These are phyloP conservation scores for Leishmania tarentolae DNA, from an alignment of 208 protist species.

Conservation along the genomic window DNA sequence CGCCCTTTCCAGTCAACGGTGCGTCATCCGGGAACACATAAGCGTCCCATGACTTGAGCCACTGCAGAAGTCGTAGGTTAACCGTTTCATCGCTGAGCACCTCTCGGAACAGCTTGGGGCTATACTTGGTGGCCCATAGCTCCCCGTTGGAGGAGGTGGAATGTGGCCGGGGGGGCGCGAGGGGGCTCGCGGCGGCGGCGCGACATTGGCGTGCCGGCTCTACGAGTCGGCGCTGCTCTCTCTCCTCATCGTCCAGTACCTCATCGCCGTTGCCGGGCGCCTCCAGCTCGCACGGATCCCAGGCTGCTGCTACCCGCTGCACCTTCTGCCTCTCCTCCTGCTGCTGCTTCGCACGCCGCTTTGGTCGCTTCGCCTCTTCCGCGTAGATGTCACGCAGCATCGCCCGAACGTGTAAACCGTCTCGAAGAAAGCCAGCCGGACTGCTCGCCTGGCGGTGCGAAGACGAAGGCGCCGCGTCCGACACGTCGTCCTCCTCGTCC, in stretches of 20 bases:
- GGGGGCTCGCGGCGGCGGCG: neutral
- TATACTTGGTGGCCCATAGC: constrained; percentile 83
- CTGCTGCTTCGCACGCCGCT: neutral
- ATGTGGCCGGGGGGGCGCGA: neutral
- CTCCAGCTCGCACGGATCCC: neutral
- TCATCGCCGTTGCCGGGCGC: neutral
- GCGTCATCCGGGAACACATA: constrained; percentile 59
- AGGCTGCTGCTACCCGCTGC: neutral
- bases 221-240: neutral
- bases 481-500: constrained; percentile 4
- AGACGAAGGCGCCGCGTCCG: neutral
- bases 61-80: constrained; percentile 78
- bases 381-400: constrained; percentile 27
- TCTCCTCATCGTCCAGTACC: neutral
- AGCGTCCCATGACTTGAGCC: constrained; percentile 82
- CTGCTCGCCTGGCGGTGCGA: neutral
- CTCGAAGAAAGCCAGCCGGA: constrained; percentile 17
- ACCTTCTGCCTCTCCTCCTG: neutral
- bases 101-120: constrained; percentile 71
- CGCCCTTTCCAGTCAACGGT: neutral
- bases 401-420: constrained; percentile 13
- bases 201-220: neutral
- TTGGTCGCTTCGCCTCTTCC: constrained; percentile 12
- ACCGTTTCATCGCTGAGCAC: constrained; percentile 83
- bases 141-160: constrained; percentile 6